Percentiles rank a stretch among this genome's conserved stretches.
Evolutionary conservation across 148 eudicot species (phyloP).

Genomic region (Persicaria maculosa): DNA sequence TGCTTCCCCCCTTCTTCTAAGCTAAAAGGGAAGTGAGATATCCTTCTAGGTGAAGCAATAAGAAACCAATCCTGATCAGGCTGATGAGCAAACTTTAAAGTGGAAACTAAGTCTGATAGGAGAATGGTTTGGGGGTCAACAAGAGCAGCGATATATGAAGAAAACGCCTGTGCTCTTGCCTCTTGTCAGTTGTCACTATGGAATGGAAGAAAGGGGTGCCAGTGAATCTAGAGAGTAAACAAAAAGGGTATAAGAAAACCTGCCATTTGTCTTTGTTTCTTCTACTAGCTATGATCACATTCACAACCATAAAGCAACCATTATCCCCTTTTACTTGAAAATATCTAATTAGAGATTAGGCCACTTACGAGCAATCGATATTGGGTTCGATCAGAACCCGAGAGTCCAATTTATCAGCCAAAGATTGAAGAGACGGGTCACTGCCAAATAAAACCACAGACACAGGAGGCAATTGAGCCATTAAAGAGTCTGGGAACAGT

Average conservation of each 20-base stretch:
- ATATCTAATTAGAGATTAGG: not conserved
- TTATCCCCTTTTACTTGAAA: too few relatives aligned
- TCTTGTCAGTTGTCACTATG: slow-evolving; percentile 45
- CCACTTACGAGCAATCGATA: slow-evolving; percentile 80
- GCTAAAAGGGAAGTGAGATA: slow-evolving; percentile 47
- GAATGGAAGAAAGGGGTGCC: slow-evolving; percentile 84
- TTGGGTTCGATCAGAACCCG: slow-evolving; percentile 61
- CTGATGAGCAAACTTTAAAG: slow-evolving; percentile 49
- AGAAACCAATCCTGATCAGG: slow-evolving; percentile 94
- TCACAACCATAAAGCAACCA: too few relatives aligned
- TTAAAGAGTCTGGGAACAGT: slow-evolving; percentile 44
- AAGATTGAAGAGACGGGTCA: slow-evolving; percentile 46
- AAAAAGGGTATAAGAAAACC: slow-evolving; percentile 1
- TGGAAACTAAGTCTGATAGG: slow-evolving; percentile 56
- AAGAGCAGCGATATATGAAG: slow-evolving; percentile 60
- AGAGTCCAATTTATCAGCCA: slow-evolving; percentile 53
- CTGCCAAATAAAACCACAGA: slow-evolving; percentile 72
- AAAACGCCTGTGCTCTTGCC: slow-evolving; percentile 51
- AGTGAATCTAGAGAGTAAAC: slow-evolving; percentile 43
- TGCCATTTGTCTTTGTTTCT: not conserved
- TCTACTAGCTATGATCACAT: not conserved
- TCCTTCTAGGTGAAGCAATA: slow-evolving; percentile 43
- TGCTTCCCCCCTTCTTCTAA: slow-evolving; percentile 50
- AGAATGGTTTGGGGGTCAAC: slow-evolving; percentile 75
- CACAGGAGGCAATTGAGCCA: slow-evolving; percentile 38